Evolutionary conservation across 192 early-diverging fungal species (phyloP), one percentile per base, ranked within the genome.

Genomic region (Phycomyces blakesleeanus): DNA sequence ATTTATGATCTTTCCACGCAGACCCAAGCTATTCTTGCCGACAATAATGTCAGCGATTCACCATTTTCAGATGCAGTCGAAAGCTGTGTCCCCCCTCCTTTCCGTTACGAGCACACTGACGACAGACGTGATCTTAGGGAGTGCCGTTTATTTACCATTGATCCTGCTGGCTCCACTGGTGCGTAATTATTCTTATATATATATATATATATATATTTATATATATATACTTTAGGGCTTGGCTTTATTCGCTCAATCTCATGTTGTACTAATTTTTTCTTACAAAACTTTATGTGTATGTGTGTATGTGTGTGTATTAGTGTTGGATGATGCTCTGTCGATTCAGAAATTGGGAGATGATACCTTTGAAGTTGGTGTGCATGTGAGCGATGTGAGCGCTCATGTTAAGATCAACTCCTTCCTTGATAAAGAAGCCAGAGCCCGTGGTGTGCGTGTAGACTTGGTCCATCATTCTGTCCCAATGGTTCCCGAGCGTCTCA

Each of bases 391-490:
- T 76, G 95, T 98, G 9, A 89, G 90, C 39, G 88, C 96, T 76
- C 98, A 98, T 85, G 94, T 99, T 50, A 92, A 93, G 66, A 85
- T 90, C 26, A 84, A 85, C 57, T 95, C 89, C 21, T 85, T 92
- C 0, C 91, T 99, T 85, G 97, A 99, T 67, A 69, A 84, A 47
- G 97, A 99, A 71, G 97, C 97, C 3, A 85, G 90, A 27, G 76
- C 88, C 11, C 82, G 97, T 63, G 93, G 90, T 10, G 96, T 94
- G 2, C 93, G 91, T 6, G 95, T 97, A 1, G 95, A 98, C 64
- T 76, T 98, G 60, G 90, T 98, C n/a, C 92, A 99, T 73, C 90
- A 93, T 66, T 80, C 91, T n/a, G 94, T 98, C 56, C 95, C 97
- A 59, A 99, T 99, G 97, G 76, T 99, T n/a, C 97, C 97, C 6